Evolutionary conservation across 148 eudicot genomes (phyloP).

Genomic region (Suaeda aralocaspica): DNA sequence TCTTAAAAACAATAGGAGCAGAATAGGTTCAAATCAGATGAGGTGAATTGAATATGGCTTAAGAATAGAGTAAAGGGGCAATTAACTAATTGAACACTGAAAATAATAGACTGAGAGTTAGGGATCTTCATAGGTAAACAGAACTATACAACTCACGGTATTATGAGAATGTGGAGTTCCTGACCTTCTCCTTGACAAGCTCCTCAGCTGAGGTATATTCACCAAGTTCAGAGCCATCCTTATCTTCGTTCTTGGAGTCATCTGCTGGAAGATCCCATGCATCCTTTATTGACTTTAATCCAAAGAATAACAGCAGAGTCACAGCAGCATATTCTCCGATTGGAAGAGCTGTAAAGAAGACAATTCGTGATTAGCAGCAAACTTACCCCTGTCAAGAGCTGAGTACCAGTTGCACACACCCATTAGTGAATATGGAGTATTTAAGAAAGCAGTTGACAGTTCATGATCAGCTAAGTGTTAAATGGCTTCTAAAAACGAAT

Average conservation of each 20-base stretch:
- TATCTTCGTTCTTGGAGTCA: conserved; percentile 40
- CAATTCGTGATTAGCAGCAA: conserved; percentile 8
- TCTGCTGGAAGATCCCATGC: conserved; percentile 89
- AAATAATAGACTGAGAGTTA: not conserved
- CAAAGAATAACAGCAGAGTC: conserved; percentile 83
- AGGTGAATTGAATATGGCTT: no score
- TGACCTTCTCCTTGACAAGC: conserved; percentile 91
- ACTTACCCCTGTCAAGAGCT: not conserved
- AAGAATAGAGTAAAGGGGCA: not conserved
- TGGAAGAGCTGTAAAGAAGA: conserved; percentile 63
- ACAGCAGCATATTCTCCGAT: conserved; percentile 97
- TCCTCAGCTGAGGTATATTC: conserved; percentile 88
- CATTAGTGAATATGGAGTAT: not conserved
- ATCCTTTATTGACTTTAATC: conserved; percentile 89
- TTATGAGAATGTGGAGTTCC: not conserved
- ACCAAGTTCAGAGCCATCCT: conserved; percentile 58
- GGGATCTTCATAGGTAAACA: not conserved
- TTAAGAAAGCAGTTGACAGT: not conserved
- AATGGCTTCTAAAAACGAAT: not conserved
- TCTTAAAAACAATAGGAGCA: no score
- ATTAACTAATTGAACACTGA: not conserved
- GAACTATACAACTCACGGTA: not conserved
- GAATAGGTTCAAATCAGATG: no score
- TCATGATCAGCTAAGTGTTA: not conserved
- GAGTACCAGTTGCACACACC: not conserved